These are phyloP conservation scores for Rhynchospora breviuscula DNA, from an alignment of 176 grass and related monocot species.

Conservation along the genomic window DNA sequence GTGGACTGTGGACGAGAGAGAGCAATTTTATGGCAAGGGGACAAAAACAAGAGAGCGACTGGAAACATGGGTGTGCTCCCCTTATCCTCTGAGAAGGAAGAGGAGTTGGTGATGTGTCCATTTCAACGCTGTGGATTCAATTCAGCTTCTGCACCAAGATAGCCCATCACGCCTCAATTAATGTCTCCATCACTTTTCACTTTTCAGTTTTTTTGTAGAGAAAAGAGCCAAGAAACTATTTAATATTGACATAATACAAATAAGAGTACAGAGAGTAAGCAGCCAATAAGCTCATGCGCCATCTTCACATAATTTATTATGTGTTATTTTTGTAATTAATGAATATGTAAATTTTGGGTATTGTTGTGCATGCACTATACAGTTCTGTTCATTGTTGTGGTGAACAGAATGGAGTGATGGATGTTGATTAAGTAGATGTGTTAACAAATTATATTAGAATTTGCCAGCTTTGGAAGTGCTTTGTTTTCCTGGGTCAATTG, in stretches of 20 bases:
- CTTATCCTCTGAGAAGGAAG: not conserved
- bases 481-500: not conserved
- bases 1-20: constrained; percentile 5
- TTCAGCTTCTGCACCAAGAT: constrained; percentile 15
- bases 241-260: not conserved
- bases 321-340: not conserved
- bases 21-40: not conserved
- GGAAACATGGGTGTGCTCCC: not conserved
- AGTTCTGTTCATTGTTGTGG: too few species aligned
- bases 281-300: not conserved
- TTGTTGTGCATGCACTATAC: too few species aligned
- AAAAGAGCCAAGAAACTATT: not conserved
- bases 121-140: not conserved
- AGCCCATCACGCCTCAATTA: not conserved
- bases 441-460: too few species aligned
- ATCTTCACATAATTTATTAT: not conserved
- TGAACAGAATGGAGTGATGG: too few species aligned
- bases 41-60: not conserved
- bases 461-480: not conserved
- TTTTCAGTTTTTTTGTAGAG: not conserved
- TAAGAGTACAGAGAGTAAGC: too few species aligned
- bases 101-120: not conserved
- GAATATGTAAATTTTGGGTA: not conserved
- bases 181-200: not conserved
- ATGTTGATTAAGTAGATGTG: too few species aligned